Base-by-base conservation (phyloP, 345 rosid genomes). In the Lenwebbia sp. region DNA sequence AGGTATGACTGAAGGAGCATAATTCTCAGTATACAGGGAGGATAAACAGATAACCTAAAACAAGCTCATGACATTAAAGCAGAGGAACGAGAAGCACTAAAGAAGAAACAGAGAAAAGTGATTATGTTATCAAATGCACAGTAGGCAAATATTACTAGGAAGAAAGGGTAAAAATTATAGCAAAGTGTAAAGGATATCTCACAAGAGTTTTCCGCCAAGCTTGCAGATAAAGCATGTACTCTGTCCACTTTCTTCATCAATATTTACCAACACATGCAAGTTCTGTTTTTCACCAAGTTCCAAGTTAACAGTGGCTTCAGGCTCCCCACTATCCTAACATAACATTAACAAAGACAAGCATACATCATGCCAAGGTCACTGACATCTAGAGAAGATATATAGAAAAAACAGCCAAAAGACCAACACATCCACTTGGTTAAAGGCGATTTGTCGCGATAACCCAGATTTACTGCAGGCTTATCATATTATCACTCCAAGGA, bases 251-350 rank as follows among this genome's bases (percentile, higher is more conserved):
- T 86, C 87, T 15, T 52, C 60, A 82, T 82, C 86, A 85, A 53
- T 54, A 85, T 88, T 87, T 41, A 28, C 74, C 82, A 62, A 62
- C 14, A 85, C 83, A 65, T 83, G 85, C 83, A 74, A 54, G 75
- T 60, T 84, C 58, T 74, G 37, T 84, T 83, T 85, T 85, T 91
- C 92, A 88, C 65, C 90, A 84, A 49, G 65, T 85, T 87, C 89
- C 78, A 58, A 82, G 86, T 85, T 83, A 65, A 86, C 83, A 88
- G 62, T 84, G n/a, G 83, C 91, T 90, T 88, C 92, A 56, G 86
- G 89, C 89, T 88, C 91, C 91, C 90, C 89, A 84, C 92, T 91
- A 93, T 90, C 96, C 95, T 94, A 90, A 92, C 91, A 86, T 94
- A 91, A 91, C 85, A 92, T 85, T 85, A 91, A 53, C 86, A 87